These are phyloP conservation scores for Agaricus subrufescens DNA, from an alignment of 768 basidiomycete species.

Conservation along the genomic window DNA sequence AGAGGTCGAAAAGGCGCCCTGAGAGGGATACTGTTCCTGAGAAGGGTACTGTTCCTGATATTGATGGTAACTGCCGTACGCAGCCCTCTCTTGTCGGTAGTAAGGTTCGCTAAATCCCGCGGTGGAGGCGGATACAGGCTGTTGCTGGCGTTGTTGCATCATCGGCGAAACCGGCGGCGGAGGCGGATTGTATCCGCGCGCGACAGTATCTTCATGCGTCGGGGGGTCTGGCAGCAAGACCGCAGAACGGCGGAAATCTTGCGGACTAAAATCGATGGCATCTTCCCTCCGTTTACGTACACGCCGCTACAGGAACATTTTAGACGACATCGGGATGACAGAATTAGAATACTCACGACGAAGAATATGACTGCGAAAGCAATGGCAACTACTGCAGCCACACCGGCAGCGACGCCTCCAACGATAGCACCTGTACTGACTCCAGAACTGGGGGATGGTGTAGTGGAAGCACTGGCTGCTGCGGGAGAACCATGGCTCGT, in stretches of 20 bases:
- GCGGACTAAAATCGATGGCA: slow-evolving; percentile 41
- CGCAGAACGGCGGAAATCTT: slow-evolving; percentile 63
- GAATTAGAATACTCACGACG: slow-evolving; percentile 29
- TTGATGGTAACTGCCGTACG: slow-evolving; percentile 12
- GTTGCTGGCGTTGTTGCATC: slow-evolving; percentile 46
- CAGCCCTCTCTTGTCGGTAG: slow-evolving; percentile 14
- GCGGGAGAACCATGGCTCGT: neutral
- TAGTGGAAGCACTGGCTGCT: neutral
- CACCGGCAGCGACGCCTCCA: slow-evolving; percentile 39
- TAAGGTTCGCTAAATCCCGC: slow-evolving; percentile 21
- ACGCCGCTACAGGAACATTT: slow-evolving; percentile 31
- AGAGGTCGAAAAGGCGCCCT: slow-evolving; percentile 26
- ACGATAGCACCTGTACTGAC: slow-evolving; percentile 27
- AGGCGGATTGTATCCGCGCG: slow-evolving; percentile 44
- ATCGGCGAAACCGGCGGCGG: slow-evolving; percentile 52
- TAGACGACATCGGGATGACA: slow-evolving; percentile 1
- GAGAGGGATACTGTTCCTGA: slow-evolving; percentile 19
- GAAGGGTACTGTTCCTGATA: slow-evolving; percentile 21
- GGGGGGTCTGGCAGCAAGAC: slow-evolving; percentile 53
- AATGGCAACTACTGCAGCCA: slow-evolving; percentile 36
- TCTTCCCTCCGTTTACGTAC: slow-evolving; percentile 33
- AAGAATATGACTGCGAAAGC: slow-evolving; percentile 41
- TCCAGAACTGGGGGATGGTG: slow-evolving; percentile 2
- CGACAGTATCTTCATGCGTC: slow-evolving; percentile 32
- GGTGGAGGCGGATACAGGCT: slow-evolving; percentile 28